Evolutionary conservation across 768 basidiomycete genomes (phyloP).

Genomic region (Kwoniella dejecticola): DNA sequence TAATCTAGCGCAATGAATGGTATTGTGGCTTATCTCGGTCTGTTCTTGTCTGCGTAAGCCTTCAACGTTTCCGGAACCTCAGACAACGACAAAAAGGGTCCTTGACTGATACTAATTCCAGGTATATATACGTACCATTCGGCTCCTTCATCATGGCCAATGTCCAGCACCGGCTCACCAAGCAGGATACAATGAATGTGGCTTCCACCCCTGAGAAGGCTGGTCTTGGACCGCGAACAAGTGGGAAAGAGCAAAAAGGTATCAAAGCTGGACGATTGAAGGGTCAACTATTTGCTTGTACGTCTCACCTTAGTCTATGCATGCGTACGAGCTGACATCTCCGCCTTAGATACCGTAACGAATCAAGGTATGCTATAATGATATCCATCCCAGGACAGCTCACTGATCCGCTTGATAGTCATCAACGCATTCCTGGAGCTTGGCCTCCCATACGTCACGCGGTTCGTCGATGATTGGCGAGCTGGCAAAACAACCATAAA

Average conservation of each 20-base stretch:
- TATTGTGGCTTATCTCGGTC: slow-evolving; percentile 85
- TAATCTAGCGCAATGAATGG: slow-evolving; percentile 68
- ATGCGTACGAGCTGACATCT: slow-evolving; percentile 4
- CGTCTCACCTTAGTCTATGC: slow-evolving; percentile 5
- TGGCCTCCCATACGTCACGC: slow-evolving; percentile 74
- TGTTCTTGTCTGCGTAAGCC: slow-evolving; percentile 80
- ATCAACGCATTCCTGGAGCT: slow-evolving; percentile 76
- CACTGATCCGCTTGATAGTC: slow-evolving; percentile 48
- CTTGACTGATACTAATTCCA: too few species aligned
- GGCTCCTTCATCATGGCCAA: slow-evolving; percentile 77
- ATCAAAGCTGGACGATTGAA: slow-evolving; percentile 63
- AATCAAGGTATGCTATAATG: slow-evolving; percentile 62
- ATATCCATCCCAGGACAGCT: neutral
- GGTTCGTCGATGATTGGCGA: slow-evolving; percentile 59
- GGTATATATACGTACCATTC: slow-evolving; percentile 86
- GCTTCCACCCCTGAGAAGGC: slow-evolving; percentile 53
- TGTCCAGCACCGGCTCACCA: slow-evolving; percentile 51
- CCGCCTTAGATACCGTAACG: slow-evolving; percentile 62
- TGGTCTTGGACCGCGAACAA: slow-evolving; percentile 43
- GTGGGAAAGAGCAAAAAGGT: slow-evolving; percentile 37
- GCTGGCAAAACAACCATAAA: slow-evolving; percentile 49
- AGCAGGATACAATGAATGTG: slow-evolving; percentile 38
- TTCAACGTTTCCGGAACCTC: too few species aligned
- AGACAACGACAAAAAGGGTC: too few species aligned
- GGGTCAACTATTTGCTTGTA: slow-evolving; percentile 86